Evolutionary conservation across 2,329 filamentous ascomycete genomes (phyloP).

Genomic region (Cryphonectria radicalis): DNA sequence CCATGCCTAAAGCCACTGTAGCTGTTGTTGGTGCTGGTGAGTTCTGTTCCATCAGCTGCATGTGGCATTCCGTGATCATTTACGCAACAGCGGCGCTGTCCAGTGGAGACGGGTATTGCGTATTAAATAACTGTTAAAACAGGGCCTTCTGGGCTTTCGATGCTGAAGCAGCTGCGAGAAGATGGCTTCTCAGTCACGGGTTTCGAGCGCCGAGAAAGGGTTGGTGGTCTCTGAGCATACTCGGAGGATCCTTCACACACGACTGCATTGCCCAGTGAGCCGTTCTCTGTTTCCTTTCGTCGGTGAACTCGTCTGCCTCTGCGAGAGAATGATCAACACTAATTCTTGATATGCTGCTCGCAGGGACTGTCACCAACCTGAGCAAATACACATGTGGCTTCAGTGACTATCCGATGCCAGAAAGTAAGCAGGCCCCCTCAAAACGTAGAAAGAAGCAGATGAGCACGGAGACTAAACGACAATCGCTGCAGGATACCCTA

Average conservation of each 20-base stretch:
- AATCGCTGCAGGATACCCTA: slow-evolving; percentile 22
- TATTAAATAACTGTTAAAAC: not conserved
- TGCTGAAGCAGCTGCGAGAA: slow-evolving; percentile 49
- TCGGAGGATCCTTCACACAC: slow-evolving; percentile 40
- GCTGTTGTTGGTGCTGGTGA: slow-evolving; percentile 28
- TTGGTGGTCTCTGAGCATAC: slow-evolving; percentile 51
- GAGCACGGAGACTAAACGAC: not conserved
- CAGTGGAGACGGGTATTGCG: not conserved
- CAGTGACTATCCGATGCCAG: slow-evolving; percentile 42
- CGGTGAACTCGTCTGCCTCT: too few relatives aligned
- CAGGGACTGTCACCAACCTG: slow-evolving; percentile 19
- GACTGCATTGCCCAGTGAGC: slow-evolving; percentile 41
- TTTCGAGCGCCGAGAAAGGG: slow-evolving; percentile 46
- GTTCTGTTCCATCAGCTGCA: not conserved
- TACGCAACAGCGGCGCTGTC: not conserved
- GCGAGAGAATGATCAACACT: slow-evolving; percentile 22
- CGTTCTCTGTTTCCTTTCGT: not conserved
- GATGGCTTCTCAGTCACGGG: slow-evolving; percentile 49
- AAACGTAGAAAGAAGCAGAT: not conserved
- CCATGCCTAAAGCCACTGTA: slow-evolving; percentile 22
- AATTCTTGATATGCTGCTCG: not conserved
- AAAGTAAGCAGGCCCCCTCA: slow-evolving; percentile 31
- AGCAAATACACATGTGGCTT: slow-evolving; percentile 39
- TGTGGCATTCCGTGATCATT: not conserved
- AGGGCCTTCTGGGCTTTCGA: slow-evolving; percentile 29